Evolutionary conservation across 805 yeast genomes (phyloP), one percentile per base, ranked within the genome.

Genomic region (Torulaspora delbrueckii): DNA sequence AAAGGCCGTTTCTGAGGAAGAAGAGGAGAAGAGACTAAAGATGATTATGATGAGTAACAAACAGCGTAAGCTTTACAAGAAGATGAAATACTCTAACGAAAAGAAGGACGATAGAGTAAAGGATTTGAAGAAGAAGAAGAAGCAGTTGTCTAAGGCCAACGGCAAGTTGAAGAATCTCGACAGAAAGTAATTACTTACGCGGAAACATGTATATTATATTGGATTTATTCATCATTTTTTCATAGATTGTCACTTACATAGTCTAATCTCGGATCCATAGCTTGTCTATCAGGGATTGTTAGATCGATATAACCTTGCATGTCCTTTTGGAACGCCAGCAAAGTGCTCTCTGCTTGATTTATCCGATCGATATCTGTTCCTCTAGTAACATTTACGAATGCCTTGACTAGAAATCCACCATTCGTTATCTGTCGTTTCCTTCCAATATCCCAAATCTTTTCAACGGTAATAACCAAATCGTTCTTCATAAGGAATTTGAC

Each of bases 21-120:
- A 78, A 39, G 84, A 80, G 71, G 97, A 89, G 66, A 86, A 87
- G 72, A 93, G 90, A 55, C 79, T 91, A 73, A 86, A 86, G 74
- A 82, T 81, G 82, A 87, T 89, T 62, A 91, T 93, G 99, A 91
- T 93, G 99, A 78, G 91, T 58, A 89, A 89, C 73, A 93, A 91
- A 70, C 96, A 91, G 72, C 86, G 89, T 75, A 87, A 86, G 68
- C 74, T 90, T 55, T 93, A 93, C 76, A 85, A 85, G 74, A 86
- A 86, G 82, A 87, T 91, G 95, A 93, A 88, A 72, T 82, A 87
- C 66, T 91, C 96, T 48, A 79, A 86, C 58, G 82, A 83, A 48
- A 81, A 86, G 78, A 85, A 86, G 72, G 88, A 86, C 61, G 76
- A 76, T 42, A 81, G 91, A 69, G 79, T 79, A 59, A 84, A 83